phyloP scores from a whole-genome alignment of 2,329 filamentous ascomycete genomes.

The Arthrobotrys entomopaga region DNA sequence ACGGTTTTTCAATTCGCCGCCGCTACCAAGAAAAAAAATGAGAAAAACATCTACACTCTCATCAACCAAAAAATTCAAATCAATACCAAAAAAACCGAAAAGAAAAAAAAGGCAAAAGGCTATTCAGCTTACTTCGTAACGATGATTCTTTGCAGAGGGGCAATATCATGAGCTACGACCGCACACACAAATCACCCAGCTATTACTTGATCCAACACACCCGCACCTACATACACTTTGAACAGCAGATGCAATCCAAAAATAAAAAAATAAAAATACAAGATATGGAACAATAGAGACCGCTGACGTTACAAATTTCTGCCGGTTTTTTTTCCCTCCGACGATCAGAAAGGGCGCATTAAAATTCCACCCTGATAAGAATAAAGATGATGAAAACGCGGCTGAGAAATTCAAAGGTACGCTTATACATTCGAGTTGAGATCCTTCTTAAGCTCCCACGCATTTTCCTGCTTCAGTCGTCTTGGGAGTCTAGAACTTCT shows the following conservation, averaged over 20 bases:
- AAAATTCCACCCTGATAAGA: conserved; percentile 92
- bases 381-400: conserved; percentile 86
- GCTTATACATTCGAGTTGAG: conserved; percentile 45
- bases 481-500: conserved; percentile 1
- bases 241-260: conserved; percentile 5
- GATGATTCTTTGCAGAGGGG: conserved; percentile 54
- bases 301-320: conserved; percentile 49
- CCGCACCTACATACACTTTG: conserved; percentile 15
- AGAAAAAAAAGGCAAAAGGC: conserved; percentile 47
- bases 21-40: neutral
- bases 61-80: conserved; percentile 6
- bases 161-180: conserved; percentile 52
- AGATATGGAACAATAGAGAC: conserved; percentile 38
- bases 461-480: neutral
- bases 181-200: conserved; percentile 22
- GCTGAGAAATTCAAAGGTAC: conserved; percentile 90
- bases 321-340: conserved; percentile 36
- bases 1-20: conserved; percentile 18
- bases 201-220: neutral
- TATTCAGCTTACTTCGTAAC: conserved; percentile 56
- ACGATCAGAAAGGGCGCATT: conserved; percentile 58
- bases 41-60: neutral
- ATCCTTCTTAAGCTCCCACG: too few species aligned
- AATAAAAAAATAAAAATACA: conserved; percentile 14
- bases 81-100: neutral